These are phyloP conservation scores for Paecilomyces niveus DNA, from an alignment of 2,329 filamentous ascomycete species.

Conservation along the genomic window DNA sequence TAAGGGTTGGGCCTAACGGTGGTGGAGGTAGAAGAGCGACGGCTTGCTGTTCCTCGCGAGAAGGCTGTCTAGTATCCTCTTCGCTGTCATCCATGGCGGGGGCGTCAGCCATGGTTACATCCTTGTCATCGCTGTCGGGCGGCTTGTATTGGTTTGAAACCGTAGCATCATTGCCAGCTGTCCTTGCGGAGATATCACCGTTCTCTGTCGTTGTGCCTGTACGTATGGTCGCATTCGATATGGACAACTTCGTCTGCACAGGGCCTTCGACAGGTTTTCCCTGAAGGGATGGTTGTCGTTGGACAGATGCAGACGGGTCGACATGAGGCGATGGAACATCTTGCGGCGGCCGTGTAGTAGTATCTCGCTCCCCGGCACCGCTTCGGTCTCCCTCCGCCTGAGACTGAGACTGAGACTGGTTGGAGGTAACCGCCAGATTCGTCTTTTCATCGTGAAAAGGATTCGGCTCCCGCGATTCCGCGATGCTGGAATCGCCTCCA, in stretches of 20 bases:
- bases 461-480: slow-evolving; percentile 31
- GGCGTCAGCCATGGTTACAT: slow-evolving; percentile 60
- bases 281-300: slow-evolving; percentile 1
- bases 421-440: slow-evolving; percentile 21
- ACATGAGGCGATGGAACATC: slow-evolving; percentile 17
- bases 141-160: slow-evolving; percentile 4
- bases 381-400: slow-evolving; percentile 19
- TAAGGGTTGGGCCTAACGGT: slow-evolving; percentile 35
- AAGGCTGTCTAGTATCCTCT: slow-evolving; percentile 40
- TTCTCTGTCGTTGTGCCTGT: not conserved
- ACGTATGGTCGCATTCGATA: not conserved
- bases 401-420: slow-evolving; percentile 19
- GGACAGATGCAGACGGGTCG: slow-evolving; percentile 9
- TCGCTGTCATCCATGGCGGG: slow-evolving; percentile 44
- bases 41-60: slow-evolving; percentile 34
- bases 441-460: slow-evolving; percentile 32
- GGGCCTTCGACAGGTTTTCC: not conserved
- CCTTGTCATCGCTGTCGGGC: slow-evolving; percentile 38
- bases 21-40: slow-evolving; percentile 52
- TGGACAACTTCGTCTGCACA: not conserved
- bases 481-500: slow-evolving; percentile 32
- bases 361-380: slow-evolving; percentile 32
- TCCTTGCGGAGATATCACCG: slow-evolving; percentile 3
- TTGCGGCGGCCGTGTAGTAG: slow-evolving; percentile 17
- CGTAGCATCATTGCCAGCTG: slow-evolving; percentile 1